Conservation (phyloP, 306 rosid genomes). For the Prunus davidiana region DNA sequence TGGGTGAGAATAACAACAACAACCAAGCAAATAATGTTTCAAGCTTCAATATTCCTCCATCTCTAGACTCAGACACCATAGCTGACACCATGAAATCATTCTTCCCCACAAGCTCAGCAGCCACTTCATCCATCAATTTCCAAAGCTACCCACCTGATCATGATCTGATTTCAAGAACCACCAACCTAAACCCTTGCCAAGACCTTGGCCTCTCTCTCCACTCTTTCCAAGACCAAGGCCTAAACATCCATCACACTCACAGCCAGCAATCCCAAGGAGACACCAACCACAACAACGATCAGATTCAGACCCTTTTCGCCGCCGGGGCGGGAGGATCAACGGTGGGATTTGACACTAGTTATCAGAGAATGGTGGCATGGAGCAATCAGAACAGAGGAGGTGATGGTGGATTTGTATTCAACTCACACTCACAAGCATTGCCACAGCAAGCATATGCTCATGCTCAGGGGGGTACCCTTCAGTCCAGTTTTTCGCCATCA, state of each 20-base stretch:
- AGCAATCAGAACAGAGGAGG: slow-evolving; percentile 29
- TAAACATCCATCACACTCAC: slow-evolving; percentile 20
- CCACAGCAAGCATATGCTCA: slow-evolving; percentile 9
- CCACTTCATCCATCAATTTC: slow-evolving; percentile 50
- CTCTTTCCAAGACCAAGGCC: slow-evolving; percentile 45
- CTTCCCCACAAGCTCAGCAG: slow-evolving; percentile 58
- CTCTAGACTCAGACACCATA: slow-evolving; percentile 39
- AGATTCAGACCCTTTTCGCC: slow-evolving; percentile 28
- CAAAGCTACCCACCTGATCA: slow-evolving; percentile 45
- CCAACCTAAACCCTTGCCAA: slow-evolving; percentile 35
- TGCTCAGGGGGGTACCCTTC: slow-evolving; percentile 64
- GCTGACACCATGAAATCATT: slow-evolving; percentile 48
- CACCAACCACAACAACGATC: slow-evolving; percentile 34
- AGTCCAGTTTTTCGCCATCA: slow-evolving; percentile 56
- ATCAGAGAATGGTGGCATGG: slow-evolving; percentile 55
- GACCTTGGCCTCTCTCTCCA: slow-evolving; percentile 83
- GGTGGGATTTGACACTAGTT: slow-evolving; percentile 44
- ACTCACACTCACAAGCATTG: slow-evolving; percentile 24
- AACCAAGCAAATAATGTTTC: slow-evolving; percentile 31
- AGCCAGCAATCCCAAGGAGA: slow-evolving; percentile 29
- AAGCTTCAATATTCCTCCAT: slow-evolving; percentile 33
- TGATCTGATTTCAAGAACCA: slow-evolving; percentile 43
- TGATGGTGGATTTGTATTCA: slow-evolving; percentile 35
- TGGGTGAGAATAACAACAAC: slow-evolving; percentile 5
- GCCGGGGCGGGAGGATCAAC: slow-evolving; percentile 20